Evolutionary conservation across 306 rosid genomes (phyloP).

Genomic region (Castanea crenata): DNA sequence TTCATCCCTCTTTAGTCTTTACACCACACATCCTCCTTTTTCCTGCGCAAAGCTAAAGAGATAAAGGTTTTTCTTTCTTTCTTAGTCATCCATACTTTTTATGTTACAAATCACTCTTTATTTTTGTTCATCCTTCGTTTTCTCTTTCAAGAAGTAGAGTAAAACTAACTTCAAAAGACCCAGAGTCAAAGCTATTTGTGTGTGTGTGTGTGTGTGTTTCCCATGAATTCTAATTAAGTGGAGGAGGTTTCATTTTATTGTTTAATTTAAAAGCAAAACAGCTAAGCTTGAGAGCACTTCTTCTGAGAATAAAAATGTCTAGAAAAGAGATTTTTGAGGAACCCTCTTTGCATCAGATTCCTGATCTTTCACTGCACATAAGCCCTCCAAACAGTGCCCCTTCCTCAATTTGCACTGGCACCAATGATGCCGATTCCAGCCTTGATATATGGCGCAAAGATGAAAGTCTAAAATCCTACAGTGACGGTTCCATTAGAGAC

Average conservation of each 20-base stretch:
- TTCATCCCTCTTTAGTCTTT: conserved; percentile 15
- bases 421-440: conserved; percentile 31
- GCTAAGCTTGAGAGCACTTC: conserved; percentile 16
- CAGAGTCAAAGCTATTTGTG: neutral
- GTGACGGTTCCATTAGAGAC: conserved; percentile 44
- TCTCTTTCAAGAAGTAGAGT: conserved; percentile 14
- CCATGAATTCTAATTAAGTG: conserved; percentile 9
- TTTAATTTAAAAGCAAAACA: neutral
- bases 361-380: conserved; percentile 86
- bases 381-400: conserved; percentile 67
- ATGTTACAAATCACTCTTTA: neutral
- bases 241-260: neutral
- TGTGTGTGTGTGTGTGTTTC: conserved; percentile 3
- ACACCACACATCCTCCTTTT: conserved; percentile 16
- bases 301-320: conserved; percentile 36
- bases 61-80: neutral
- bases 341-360: conserved; percentile 48
- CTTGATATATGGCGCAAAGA: conserved; percentile 51
- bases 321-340: conserved; percentile 26
- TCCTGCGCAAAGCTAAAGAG: conserved; percentile 12
- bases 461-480: conserved; percentile 32
- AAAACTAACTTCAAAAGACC: neutral
- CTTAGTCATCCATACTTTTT: neutral
- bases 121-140: neutral
- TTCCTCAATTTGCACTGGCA: conserved; percentile 40